phyloP scores from a whole-genome alignment of 306 rosid species.

The Inga leiocalycina region DNA sequence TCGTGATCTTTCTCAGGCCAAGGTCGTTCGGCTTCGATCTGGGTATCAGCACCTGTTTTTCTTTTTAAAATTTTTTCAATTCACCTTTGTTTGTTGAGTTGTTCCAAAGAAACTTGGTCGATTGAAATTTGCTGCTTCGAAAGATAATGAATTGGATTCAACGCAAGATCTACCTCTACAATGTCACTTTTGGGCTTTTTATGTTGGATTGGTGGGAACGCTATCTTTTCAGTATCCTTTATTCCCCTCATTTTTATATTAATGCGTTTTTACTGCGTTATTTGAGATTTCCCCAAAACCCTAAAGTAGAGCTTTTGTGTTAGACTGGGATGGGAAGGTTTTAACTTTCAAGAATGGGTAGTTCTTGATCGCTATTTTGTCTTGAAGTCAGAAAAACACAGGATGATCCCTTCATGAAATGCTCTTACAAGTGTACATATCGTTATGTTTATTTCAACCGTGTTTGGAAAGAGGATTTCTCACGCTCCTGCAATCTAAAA shows the following conservation, averaged over 20 bases:
- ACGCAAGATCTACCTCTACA: slow-evolving; percentile 85
- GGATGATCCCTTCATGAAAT: not conserved
- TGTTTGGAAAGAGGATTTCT: not conserved
- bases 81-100: not conserved
- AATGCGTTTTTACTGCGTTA: slow-evolving; percentile 22
- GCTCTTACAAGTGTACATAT: not conserved
- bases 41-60: too few relatives aligned
- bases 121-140: slow-evolving; percentile 32
- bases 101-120: not conserved
- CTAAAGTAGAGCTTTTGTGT: not conserved
- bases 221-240: slow-evolving; percentile 83
- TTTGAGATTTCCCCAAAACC: not conserved
- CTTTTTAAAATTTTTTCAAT: not conserved
- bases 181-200: slow-evolving; percentile 91
- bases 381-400: not conserved
- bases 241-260: not conserved
- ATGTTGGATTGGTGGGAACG: slow-evolving; percentile 99
- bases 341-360: not conserved
- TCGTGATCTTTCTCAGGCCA: not conserved
- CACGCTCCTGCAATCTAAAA: slow-evolving; percentile 6
- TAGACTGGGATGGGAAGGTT: not conserved
- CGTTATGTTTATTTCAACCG: not conserved
- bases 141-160: slow-evolving; percentile 82
- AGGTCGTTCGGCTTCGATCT: not conserved
- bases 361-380: not conserved